These are phyloP conservation scores for Linnemannia zychae DNA, from an alignment of 192 early-diverging fungal genomes.

Conservation along the genomic window DNA sequence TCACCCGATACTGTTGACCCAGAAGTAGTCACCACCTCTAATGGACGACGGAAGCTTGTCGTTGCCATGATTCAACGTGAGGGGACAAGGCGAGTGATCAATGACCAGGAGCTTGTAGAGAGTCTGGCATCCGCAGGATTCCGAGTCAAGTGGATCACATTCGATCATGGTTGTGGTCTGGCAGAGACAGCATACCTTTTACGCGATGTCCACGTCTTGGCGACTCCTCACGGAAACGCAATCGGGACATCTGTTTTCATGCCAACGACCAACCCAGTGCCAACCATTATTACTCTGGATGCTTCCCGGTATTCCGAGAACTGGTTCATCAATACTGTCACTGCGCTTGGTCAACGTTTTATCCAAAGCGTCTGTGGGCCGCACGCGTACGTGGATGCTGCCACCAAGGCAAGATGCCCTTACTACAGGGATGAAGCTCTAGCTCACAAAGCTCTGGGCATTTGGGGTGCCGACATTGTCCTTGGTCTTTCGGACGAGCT, in stretches of 20 bases:
- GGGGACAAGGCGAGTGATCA: conserved; percentile 27
- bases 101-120: conserved; percentile 34
- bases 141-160: conserved; percentile 48
- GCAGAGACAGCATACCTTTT: conserved; percentile 47
- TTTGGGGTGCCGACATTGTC: background rate
- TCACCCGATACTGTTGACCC: background rate
- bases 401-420: conserved; percentile 18
- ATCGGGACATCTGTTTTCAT: conserved; percentile 47
- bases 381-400: conserved; percentile 13
- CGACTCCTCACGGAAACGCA: conserved; percentile 40
- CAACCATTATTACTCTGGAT: conserved; percentile 37
- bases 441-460: background rate
- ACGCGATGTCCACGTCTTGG: conserved; percentile 36
- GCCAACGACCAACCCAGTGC: conserved; percentile 23
- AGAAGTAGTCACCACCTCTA: background rate
- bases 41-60: conserved; percentile 19
- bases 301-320: conserved; percentile 15
- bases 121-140: conserved; percentile 30
- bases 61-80: conserved; percentile 48
- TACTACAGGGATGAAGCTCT: conserved; percentile 4
- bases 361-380: conserved; percentile 20
- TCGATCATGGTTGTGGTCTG: conserved; percentile 49
- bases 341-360: conserved; percentile 38
- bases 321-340: conserved; percentile 38
- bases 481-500: conserved; percentile 4